Conservation (phyloP, 148 eudicot species). For the Vaccinium corymbosum region DNA sequence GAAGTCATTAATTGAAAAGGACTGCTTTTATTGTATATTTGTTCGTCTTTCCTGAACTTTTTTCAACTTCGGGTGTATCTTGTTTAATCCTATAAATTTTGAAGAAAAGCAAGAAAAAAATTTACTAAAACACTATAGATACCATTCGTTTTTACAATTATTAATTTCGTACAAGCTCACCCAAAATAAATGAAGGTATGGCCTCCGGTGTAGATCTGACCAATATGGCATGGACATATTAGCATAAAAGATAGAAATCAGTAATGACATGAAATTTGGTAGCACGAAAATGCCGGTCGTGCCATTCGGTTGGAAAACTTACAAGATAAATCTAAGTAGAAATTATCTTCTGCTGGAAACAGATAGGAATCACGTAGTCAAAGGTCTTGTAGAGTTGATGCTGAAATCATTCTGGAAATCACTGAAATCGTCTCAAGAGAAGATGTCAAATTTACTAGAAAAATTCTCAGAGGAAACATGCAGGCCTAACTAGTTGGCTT, state of each 20-base stretch:
- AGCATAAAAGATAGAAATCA: no score
- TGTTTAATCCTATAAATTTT: neutral
- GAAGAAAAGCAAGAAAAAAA: neutral
- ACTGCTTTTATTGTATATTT: no score
- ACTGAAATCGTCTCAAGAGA: neutral
- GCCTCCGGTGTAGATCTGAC: no score
- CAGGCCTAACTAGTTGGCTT: neutral
- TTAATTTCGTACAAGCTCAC: no score
- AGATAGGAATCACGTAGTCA: neutral
- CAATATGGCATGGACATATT: no score
- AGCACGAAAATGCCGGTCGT: neutral
- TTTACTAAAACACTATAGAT: no score
- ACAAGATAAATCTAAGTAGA: neutral
- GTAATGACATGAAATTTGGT: neutral
- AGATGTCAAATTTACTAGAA: neutral
- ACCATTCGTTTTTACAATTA: no score
- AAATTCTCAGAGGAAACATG: neutral
- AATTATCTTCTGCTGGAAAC: neutral
- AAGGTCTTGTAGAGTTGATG: neutral
- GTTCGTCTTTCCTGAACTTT: no score
- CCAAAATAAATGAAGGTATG: no score
- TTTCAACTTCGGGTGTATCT: no score
- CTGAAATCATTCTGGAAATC: neutral
- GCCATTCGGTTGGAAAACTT: neutral
- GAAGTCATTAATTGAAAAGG: no score